Evolutionary conservation across 805 yeast species (phyloP), one percentile per base, ranked within the genome.

Genomic region (Maudiozyma serrabonitensis): DNA sequence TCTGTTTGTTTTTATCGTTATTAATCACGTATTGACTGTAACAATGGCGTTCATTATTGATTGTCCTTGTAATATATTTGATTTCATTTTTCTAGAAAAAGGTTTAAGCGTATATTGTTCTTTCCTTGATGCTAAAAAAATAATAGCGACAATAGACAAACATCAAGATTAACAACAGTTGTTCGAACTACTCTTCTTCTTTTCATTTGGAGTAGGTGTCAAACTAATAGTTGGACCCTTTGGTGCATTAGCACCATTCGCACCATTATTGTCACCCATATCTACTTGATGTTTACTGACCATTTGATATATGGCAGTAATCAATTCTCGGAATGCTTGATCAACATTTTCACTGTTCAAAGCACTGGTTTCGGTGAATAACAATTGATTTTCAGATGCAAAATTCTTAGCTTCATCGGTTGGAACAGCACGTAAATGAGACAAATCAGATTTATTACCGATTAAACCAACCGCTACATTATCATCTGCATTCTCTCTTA

Each of bases 301-400:
- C 95, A 88, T 84, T 64, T 91, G 95, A 69, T 89, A 90, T 60
- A 93, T 93, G 60, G 91, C 87, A 55, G 90, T 87, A 62, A 93
- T 80, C 57, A 93, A 79, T 68, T 90, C 95, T 67, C 89, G 87
- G 78, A 93, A 93, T 8, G 97, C 90, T 56, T 81, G 75, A 66
- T 93, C 98, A 51, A 93, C 99, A 67, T 93, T 93, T 63, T 91
- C 95, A 43, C 95, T 84, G 58, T 87, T 87, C 54, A 93, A 76
- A 26, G 98, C 99, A 53, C 95, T 84, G 15, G 98, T 95, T 74
- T 93, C 99, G 43, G 96, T 91, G 67, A 93, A 93, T 61, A 93
- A 74, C 60, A 93, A 75, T 67, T 80, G 87, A 72, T 93, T 90
- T 69, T 93, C 97, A 52, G 86, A 80, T 39, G 96, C 96, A 71